These are phyloP conservation scores for Aphanomyces stellatus DNA, from an alignment of 352 stramenopile genomes.

Conservation along the genomic window DNA sequence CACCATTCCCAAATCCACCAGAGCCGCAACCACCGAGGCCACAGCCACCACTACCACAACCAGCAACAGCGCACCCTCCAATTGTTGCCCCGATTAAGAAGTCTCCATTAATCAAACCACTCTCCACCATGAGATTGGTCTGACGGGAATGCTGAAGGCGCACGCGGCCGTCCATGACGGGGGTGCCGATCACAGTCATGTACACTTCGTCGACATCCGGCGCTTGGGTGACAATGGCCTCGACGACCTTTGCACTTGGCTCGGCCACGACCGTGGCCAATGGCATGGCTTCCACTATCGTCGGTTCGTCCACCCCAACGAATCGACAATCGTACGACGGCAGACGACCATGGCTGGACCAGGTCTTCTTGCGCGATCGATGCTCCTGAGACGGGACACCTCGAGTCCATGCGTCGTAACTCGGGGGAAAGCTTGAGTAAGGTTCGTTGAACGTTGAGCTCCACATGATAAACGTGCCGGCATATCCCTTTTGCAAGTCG, in stretches of 20 bases:
- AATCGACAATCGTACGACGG: background rate
- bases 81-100: background rate
- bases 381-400: too few relatives aligned
- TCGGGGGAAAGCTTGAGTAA: conserved; percentile 6
- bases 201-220: background rate
- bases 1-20: background rate
- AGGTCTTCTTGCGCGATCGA: background rate
- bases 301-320: background rate
- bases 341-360: background rate
- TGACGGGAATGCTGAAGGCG: background rate
- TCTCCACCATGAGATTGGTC: background rate
- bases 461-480: background rate
- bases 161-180: conserved; percentile 1
- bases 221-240: too few relatives aligned
- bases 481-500: background rate
- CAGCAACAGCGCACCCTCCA: background rate
- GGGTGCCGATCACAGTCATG: background rate
- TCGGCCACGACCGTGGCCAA: background rate
- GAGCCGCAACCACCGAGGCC: background rate
- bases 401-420: too few relatives aligned
- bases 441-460: background rate
- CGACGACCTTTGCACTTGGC: background rate
- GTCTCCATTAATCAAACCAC: background rate
- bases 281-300: background rate
- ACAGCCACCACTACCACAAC: background rate